Evolutionary conservation across 139 green algal genomes (phyloP).

Genomic region (Picochlorum sp.): DNA sequence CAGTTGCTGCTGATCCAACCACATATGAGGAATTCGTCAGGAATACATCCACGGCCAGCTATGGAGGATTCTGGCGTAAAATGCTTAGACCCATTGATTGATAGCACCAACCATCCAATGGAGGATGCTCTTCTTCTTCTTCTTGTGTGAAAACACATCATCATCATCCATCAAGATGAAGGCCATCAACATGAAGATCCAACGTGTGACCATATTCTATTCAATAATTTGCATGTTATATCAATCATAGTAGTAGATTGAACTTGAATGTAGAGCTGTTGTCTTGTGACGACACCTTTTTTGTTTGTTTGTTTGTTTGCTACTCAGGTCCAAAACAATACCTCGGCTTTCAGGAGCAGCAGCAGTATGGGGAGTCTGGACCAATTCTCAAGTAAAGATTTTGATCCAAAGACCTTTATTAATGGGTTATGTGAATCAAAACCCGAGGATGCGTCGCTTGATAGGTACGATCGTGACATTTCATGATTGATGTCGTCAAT

Average conservation of each 20-base stretch:
- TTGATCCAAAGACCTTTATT: conserved; percentile 54
- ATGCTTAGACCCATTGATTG: conserved; percentile 11
- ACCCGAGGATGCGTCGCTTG: conserved; percentile 40
- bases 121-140: too few species aligned
- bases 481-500: too few species aligned
- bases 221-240: too few species aligned
- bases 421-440: conserved; percentile 34
- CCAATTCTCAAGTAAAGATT: conserved; percentile 44
- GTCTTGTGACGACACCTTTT: neutral
- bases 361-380: conserved; percentile 28
- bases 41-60: conserved; percentile 11
- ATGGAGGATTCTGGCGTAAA: conserved; percentile 6
- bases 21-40: conserved; percentile 16
- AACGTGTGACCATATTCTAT: too few species aligned
- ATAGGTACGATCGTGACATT: conserved; percentile 29
- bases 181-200: too few species aligned
- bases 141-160: too few species aligned
- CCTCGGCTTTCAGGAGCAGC: neutral
- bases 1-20: conserved; percentile 7
- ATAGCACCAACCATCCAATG: too few species aligned
- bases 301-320: neutral
- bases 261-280: neutral
- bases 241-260: too few species aligned
- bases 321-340: neutral
- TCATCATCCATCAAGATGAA: too few species aligned